Evolutionary conservation across 768 basidiomycete species (phyloP).

Genomic region (Leccinum imitatum): DNA sequence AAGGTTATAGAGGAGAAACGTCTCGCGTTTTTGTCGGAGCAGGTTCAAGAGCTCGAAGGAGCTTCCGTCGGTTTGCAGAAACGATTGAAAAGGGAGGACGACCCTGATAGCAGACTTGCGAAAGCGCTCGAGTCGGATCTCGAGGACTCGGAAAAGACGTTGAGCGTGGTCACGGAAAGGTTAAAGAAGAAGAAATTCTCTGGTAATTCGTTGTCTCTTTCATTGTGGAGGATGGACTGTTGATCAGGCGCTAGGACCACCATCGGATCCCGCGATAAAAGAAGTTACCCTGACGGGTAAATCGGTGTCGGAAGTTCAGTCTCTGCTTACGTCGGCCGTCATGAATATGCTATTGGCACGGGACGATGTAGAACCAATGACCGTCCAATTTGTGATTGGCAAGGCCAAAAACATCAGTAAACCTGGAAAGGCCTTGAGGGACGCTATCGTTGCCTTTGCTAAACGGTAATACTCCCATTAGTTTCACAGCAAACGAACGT

Average conservation of each 20-base stretch:
- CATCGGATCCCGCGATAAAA: not conserved
- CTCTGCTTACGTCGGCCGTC: slow-evolving; percentile 7
- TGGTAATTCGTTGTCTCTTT: slow-evolving; percentile 5
- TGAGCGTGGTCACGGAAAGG: slow-evolving; percentile 13
- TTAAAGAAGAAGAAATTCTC: slow-evolving; percentile 23
- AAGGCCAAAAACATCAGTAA: no score
- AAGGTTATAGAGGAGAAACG: slow-evolving; percentile 24
- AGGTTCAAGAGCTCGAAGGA: slow-evolving; percentile 19
- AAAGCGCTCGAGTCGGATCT: slow-evolving; percentile 17
- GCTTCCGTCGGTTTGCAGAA: no score
- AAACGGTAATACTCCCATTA: slow-evolving; percentile 13
- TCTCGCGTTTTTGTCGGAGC: slow-evolving; percentile 15
- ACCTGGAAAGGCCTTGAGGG: no score
- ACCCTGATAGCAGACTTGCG: not conserved
- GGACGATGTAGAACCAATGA: slow-evolving; percentile 21
- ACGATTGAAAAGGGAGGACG: slow-evolving; percentile 6
- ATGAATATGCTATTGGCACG: slow-evolving; percentile 1
- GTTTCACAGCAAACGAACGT: not conserved
- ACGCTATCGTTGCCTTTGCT: not conserved
- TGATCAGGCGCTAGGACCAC: slow-evolving; percentile 16
- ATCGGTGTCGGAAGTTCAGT: slow-evolving; percentile 2
- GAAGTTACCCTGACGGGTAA: slow-evolving; percentile 6
- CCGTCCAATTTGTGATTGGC: slow-evolving; percentile 5
- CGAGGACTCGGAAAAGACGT: slow-evolving; percentile 13
- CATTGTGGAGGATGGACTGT: not conserved